Percentiles rank a stretch among this genome's conserved stretches.
Evolutionary conservation across 1,284 basidiomycete genomes (phyloP).

Genomic region (Naganishia albida): DNA sequence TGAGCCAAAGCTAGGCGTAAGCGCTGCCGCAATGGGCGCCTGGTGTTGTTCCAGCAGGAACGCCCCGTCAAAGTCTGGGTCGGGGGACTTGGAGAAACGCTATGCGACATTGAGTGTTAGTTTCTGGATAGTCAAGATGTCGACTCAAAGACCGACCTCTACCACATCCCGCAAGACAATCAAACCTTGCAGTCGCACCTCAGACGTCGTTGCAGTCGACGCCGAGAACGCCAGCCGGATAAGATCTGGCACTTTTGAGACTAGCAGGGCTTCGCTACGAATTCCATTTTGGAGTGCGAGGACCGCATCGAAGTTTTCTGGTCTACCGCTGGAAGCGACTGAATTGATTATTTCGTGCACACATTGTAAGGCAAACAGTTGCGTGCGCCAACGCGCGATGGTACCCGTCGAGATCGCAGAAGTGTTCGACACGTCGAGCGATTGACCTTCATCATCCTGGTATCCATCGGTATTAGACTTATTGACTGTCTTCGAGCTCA

Average conservation of each 20-base stretch:
- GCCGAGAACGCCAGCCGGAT: conserved; percentile 98
- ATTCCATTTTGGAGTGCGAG: conserved; percentile 58
- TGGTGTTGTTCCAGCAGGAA: conserved; percentile 96
- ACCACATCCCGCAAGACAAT: conserved; percentile 89
- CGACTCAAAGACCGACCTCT: conserved; percentile 60
- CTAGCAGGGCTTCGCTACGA: conserved; percentile 47
- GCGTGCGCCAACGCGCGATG: conserved; percentile 92
- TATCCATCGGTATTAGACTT: conserved; percentile 57
- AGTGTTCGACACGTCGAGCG: conserved; percentile 62
- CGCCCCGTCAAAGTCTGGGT: conserved; percentile 89
- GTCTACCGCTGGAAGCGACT: conserved; percentile 69
- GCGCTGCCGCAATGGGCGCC: conserved; percentile 93
- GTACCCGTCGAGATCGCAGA: conserved; percentile 57
- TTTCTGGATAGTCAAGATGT: background rate
- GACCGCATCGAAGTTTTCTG: conserved; percentile 77
- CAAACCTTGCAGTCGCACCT: conserved; percentile 91
- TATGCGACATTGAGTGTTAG: conserved; percentile 48
- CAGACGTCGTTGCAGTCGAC: conserved; percentile 90
- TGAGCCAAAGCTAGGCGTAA: conserved; percentile 94
- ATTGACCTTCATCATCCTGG: conserved; percentile 90
- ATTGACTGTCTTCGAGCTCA: conserved; percentile 45
- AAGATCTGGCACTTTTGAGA: conserved; percentile 63
- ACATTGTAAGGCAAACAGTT: conserved; percentile 90
- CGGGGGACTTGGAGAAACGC: conserved; percentile 82
- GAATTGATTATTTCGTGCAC: conserved; percentile 84